Conservation (phyloP, 345 rosid genomes). For the Salix caprea region DNA sequence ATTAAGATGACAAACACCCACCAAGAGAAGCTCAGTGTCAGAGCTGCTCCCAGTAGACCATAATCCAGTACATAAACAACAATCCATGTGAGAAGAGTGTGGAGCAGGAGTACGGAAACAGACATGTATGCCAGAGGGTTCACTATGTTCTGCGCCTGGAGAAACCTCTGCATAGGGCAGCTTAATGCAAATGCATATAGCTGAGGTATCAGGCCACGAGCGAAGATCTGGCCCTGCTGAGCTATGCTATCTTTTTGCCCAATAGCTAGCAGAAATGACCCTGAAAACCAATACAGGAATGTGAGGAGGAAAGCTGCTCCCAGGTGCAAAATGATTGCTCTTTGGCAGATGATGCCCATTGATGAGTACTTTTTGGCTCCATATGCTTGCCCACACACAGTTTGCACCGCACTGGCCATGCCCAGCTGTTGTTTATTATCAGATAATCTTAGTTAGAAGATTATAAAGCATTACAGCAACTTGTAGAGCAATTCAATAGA, state of each 20-base stretch:
- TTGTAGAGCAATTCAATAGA: background rate
- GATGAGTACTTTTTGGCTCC: constrained; percentile 68
- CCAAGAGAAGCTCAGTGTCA: constrained; percentile 70
- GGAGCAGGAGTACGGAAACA: constrained; percentile 63
- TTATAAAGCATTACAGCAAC: background rate
- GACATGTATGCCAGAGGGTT: constrained; percentile 86
- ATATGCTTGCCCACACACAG: constrained; percentile 93
- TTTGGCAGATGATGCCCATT: constrained; percentile 85
- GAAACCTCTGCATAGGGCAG: constrained; percentile 86
- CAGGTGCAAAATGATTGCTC: constrained; percentile 76
- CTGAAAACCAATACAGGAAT: constrained; percentile 64
- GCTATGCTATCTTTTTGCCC: constrained; percentile 67
- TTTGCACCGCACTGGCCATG: constrained; percentile 97
- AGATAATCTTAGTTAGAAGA: background rate
- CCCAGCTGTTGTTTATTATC: constrained; percentile 48
- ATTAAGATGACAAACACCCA: constrained; percentile 56
- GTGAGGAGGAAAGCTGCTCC: constrained; percentile 69
- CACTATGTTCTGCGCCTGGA: constrained; percentile 94
- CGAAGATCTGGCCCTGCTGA: constrained; percentile 62
- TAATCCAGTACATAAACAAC: constrained; percentile 43
- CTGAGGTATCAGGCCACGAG: constrained; percentile 73
- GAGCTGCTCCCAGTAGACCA: constrained; percentile 77
- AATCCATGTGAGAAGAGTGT: constrained; percentile 61
- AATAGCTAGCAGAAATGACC: constrained; percentile 44
- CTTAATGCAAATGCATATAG: constrained; percentile 70